Evolutionary conservation across 805 yeast genomes (phyloP).

Genomic region (Candida chauliodis): DNA sequence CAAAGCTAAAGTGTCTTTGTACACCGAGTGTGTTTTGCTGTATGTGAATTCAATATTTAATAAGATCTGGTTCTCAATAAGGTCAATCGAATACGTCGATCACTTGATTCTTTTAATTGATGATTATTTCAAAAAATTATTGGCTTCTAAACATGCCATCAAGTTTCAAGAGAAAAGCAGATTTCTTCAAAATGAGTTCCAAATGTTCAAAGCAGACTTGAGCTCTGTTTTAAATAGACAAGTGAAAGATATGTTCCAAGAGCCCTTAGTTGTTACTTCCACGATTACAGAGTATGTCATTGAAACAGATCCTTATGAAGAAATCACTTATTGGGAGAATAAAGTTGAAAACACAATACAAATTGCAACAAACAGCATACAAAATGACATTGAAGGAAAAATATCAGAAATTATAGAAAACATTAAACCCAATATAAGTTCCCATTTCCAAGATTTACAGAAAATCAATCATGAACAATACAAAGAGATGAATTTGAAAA

Average conservation of each 20-base stretch:
- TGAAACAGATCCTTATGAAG: constrained; percentile 17
- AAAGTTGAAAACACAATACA: constrained; percentile 32
- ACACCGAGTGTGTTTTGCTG: not conserved
- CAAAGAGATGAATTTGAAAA: constrained; percentile 27
- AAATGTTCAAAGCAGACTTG: constrained; percentile 16
- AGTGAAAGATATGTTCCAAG: constrained; percentile 18
- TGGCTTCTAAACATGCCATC: constrained; percentile 7
- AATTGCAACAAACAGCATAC: constrained; percentile 31
- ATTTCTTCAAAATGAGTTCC: constrained; percentile 24
- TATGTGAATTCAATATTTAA: not conserved
- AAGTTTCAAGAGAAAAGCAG: constrained; percentile 20
- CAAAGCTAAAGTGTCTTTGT: not conserved
- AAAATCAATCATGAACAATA: constrained; percentile 25
- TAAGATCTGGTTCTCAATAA: not conserved
- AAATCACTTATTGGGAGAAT: constrained; percentile 28
- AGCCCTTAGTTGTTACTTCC: constrained; percentile 20
- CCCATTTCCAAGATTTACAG: constrained; percentile 26
- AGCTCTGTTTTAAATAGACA: constrained; percentile 12
- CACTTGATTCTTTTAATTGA: constrained; percentile 1
- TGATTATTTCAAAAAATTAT: constrained; percentile 7
- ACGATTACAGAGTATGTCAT: constrained; percentile 17
- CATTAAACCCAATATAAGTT: constrained; percentile 23
- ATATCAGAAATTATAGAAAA: constrained; percentile 21
- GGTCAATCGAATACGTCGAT: constrained; percentile 6
- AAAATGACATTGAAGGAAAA: constrained; percentile 27